phyloP scores from a whole-genome alignment of 2,329 filamentous ascomycete genomes.

The Aphanocladium album region DNA sequence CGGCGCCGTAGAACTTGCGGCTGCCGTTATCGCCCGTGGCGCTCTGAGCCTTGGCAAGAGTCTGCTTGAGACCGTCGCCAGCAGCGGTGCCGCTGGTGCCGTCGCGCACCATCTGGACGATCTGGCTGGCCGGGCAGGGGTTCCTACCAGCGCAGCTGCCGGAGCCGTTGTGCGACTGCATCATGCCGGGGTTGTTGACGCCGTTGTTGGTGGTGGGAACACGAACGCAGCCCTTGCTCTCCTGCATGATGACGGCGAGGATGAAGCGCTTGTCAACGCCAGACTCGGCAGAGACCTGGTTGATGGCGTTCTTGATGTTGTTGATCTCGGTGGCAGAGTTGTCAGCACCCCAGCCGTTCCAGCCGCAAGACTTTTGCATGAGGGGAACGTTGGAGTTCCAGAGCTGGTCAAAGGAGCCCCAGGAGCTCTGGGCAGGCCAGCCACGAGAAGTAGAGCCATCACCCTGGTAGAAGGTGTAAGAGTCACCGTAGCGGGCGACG shows the following conservation, averaged over 20 bases:
- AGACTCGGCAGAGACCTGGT: constrained; percentile 1
- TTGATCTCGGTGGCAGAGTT: constrained; percentile 8
- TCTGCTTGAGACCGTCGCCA: constrained; percentile 5
- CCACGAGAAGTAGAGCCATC: constrained; percentile 19
- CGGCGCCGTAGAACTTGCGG: constrained; percentile 5
- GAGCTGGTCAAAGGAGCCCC: constrained; percentile 19
- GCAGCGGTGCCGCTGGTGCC: neutral
- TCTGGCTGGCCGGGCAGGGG: constrained; percentile 6
- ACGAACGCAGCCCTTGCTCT: constrained; percentile 19
- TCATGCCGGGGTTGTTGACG: constrained; percentile 10
- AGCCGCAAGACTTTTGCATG: constrained; percentile 16
- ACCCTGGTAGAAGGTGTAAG: constrained; percentile 18
- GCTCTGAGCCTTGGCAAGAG: neutral
- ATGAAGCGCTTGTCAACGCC: constrained; percentile 15
- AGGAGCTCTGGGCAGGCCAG: constrained; percentile 19
- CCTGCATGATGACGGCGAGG: constrained; percentile 26
- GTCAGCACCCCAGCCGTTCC: constrained; percentile 13
- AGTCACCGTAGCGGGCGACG: constrained; percentile 15
- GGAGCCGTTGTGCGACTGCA: constrained; percentile 10
- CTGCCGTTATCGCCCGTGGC: constrained; percentile 1
- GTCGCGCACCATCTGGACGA: constrained; percentile 10
- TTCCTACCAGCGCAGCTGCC: constrained; percentile 4
- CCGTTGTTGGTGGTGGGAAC: constrained; percentile 11
- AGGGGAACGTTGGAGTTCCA: constrained; percentile 17
- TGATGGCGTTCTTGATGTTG: constrained; percentile 4